Base-by-base conservation (phyloP, 345 rosid species). In the Eutrema japonicum region DNA sequence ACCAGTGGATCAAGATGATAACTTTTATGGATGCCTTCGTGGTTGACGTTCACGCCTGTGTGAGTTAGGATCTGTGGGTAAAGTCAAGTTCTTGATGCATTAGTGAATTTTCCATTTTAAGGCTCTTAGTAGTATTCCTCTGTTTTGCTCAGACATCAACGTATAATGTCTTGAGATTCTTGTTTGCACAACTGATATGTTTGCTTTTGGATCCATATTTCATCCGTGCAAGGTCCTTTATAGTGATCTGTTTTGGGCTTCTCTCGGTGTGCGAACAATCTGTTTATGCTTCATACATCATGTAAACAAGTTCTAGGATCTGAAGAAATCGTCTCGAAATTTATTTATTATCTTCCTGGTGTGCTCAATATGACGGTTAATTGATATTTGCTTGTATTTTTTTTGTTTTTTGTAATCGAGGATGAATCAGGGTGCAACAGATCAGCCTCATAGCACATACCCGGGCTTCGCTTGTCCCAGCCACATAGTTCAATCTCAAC, bases 401-500 rank as follows among this genome's bases (percentile, higher is more conserved):
- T 8, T 56, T 43, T 70, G 46, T 8, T 56, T 43, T 70, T 57
- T 27, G 10, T 33, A 18, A 27, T 30, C 5, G 58, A 49, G 64
- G 33, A 70, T 48, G 51, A 22, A 18, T 48, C 13, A 58, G 59
- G 59, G 18, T 41, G 37, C 56, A 32, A 60, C 54, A 8, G 72
- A 22, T 36, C 79, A 77, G 41, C 61, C 70, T 77, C 57, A 76
- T 42, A 9, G 29, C 53, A 12, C 14, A 35, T 38, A 73, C 46
- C 62, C 72, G 4, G 74, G 13, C 70, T 51, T 76, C 22, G 6
- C 57, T 16, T 53, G 60, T 80, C 36, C 81, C 37, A 41, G 70
- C 46, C 68, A 66, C 27, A 22, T 62, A 37, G 35, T 37, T 27
- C 74, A 63, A 50, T 35, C 79, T 60, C 80, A 62, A 37, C 67